Percentiles rank a stretch among this genome's conserved stretches.
These are phyloP conservation scores for Claviceps monticola DNA, from an alignment of 2,329 filamentous ascomycete species.

Conservation along the genomic window DNA sequence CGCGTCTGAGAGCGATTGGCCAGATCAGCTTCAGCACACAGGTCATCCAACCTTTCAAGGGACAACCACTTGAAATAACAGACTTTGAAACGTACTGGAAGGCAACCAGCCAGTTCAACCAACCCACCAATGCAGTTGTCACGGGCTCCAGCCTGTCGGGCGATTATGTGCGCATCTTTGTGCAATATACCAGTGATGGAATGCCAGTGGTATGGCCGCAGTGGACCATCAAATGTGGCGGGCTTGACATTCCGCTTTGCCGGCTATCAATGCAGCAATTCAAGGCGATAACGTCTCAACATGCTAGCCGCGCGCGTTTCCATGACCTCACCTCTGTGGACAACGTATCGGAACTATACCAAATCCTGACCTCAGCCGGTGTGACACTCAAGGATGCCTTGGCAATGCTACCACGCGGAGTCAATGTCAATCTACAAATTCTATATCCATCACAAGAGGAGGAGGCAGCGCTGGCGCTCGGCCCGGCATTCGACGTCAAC, in stretches of 20 bases:
- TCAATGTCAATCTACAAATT: slow-evolving; percentile 87
- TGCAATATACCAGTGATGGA: slow-evolving; percentile 81
- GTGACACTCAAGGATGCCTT: slow-evolving; percentile 70
- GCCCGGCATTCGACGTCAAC: slow-evolving; percentile 72
- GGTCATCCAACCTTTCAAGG: slow-evolving; percentile 90
- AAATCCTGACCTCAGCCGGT: slow-evolving; percentile 59
- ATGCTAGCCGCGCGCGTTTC: slow-evolving; percentile 30
- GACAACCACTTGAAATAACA: slow-evolving; percentile 86
- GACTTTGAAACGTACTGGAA: slow-evolving; percentile 99
- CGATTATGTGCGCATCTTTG: slow-evolving; percentile 84
- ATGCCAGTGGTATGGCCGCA: slow-evolving; percentile 76
- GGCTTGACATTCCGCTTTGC: slow-evolving; percentile 69
- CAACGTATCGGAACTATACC: slow-evolving; percentile 53
- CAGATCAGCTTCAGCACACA: slow-evolving; percentile 90
- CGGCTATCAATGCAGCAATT: slow-evolving; percentile 67
- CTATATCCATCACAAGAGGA: slow-evolving; percentile 70
- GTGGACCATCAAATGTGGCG: slow-evolving; percentile 65
- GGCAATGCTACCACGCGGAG: slow-evolving; percentile 55
- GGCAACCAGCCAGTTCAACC: slow-evolving; percentile 83
- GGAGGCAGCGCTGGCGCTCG: slow-evolving; percentile 54
- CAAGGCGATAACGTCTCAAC: slow-evolving; percentile 33
- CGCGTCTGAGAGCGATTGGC: slow-evolving; percentile 78
- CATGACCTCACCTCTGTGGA: slow-evolving; percentile 26
- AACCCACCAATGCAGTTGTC: slow-evolving; percentile 67
- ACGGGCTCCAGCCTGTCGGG: slow-evolving; percentile 91